A percentile compares a stretch with the other conserved stretches of the same genome.
Evolutionary conservation across 2,329 filamentous ascomycete species (phyloP).

Genomic region (Gliomastix tumulicola): DNA sequence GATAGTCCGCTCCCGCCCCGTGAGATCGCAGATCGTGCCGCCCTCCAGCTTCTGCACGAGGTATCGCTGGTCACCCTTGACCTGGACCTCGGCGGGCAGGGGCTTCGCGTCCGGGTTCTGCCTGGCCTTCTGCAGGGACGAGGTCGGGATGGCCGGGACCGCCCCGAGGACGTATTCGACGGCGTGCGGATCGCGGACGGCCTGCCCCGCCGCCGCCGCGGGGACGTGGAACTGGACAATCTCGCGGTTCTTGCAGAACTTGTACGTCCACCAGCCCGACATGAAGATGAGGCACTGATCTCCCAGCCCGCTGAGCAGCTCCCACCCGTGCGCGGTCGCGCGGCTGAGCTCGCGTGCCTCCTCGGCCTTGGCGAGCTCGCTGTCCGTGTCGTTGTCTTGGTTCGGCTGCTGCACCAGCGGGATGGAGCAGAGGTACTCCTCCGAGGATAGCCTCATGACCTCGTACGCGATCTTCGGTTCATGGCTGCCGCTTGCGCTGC

Average conservation of each 20-base stretch:
- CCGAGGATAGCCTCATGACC: slow-evolving; percentile 62
- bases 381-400: slow-evolving; percentile 57
- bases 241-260: slow-evolving; percentile 83
- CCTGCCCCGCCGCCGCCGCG: slow-evolving; percentile 56
- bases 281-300: slow-evolving; percentile 77
- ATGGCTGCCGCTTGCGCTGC: slow-evolving; percentile 12
- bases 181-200: slow-evolving; percentile 67
- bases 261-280: slow-evolving; percentile 93
- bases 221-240: slow-evolving; percentile 88
- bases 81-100: slow-evolving; percentile 59
- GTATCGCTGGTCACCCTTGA: slow-evolving; percentile 78
- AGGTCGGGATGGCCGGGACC: slow-evolving; percentile 20
- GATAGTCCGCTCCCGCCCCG: slow-evolving; percentile 71
- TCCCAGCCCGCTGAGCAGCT: slow-evolving; percentile 71
- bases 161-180: slow-evolving; percentile 72
- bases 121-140: slow-evolving; percentile 16
- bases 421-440: slow-evolving; percentile 78
- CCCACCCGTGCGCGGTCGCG: slow-evolving; percentile 71
- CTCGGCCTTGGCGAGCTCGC: slow-evolving; percentile 61
- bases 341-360: slow-evolving; percentile 74
- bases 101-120: slow-evolving; percentile 14
- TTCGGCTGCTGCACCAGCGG: slow-evolving; percentile 57
- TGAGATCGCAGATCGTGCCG: slow-evolving; percentile 82
- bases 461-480: slow-evolving; percentile 53
- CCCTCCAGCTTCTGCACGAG: slow-evolving; percentile 74